Evolutionary conservation across 2,329 filamentous ascomycete genomes (phyloP), one percentile per base, ranked within the genome.

Genomic region (Verticillium nubilum): DNA sequence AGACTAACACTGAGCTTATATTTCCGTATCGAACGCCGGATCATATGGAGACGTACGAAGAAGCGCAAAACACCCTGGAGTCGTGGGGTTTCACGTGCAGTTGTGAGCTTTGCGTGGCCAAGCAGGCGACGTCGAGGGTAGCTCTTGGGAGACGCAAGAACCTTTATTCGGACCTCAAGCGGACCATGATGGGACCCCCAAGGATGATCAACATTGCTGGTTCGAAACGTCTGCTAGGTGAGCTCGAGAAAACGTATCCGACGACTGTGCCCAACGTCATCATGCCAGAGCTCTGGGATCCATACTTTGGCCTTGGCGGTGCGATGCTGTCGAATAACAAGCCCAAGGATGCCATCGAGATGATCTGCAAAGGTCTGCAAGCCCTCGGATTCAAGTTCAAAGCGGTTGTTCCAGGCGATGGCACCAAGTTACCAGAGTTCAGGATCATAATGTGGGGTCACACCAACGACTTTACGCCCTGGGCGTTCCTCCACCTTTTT

Each of bases 1-100:
- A 71, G 0, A 62, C 75, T 0, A 70, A 72, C 28, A 76, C 80
- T 0, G 82, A 86, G 66, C 63, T 86, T 6, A 64, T 67, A 1
- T 75, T 78, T 59, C 63, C 63, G 53, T 84, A 83, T 62, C 59
- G 63, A 3, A 17, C 58, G 2, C 67, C 71, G 1, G 4, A 60
- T 1, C 56, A 61, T 1, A 47, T 64, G 1, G 61, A 65, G 4
- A 60, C 66, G 0, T 68, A 72, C 19, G 67, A 73, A 4, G 67
- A 73, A 10, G 65, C 66, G 0, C 72, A 73, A 59, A 64, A 69
- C n/a, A 42, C 57, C 1, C 60, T 78, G 17, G 47, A 60, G 1
- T 50, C 59, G 4, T 81, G 78, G 77, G 73, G 71, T 0, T 81
- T 82, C 52, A 60, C 19, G 2, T 82, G 79, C 58, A 58, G 57